Evolutionary conservation across 768 basidiomycete genomes (phyloP), one percentile per base, ranked within the genome.

Genomic region (Tylopilus felleus): DNA sequence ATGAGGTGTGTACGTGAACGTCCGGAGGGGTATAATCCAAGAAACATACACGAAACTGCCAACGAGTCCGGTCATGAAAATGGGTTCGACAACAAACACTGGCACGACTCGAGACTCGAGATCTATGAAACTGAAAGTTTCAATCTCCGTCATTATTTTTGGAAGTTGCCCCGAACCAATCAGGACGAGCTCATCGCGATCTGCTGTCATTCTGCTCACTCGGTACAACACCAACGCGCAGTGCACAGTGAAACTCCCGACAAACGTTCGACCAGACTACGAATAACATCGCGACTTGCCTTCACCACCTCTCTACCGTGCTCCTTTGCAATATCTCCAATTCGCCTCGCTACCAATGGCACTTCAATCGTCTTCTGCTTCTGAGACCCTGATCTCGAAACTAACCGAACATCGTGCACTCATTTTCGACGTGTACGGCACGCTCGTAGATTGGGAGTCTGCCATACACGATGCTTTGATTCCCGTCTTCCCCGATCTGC

Each of bases 341-440:
- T 29, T 31, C 33, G 22, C 8, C 4, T 28, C 12, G 27, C 46
- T 28, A 29, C 59, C 61, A 66, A 65, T 66, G 41, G 54, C 64
- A 50, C n/a, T 54, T 57, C 47, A 8, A 25, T 40, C 58, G 43
- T 53, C 36, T n/a, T 47, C 45, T 33, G 16, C 51, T 53, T 44
- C 56, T 31, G 33, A 50, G 27, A 27, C 40, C 14, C 48, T 25
- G 13, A 14, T 27, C 43, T n/a, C 54, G 44, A 58, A 54, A 44
- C 57, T 66, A 33, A 63, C 58, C 14, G 36, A 56, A 3, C 58
- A 69, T 47, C 57, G 51, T 17, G 78, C 77, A 22, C 76, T 90
- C 40, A 73, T 88, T 45, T 87, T 88, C 64, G 89, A 92, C 59
- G 84, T 87, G 55, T 90, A 90, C 57, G 88, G 85, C 4, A 91